Base-by-base conservation (phyloP, 75 land plant species). In the Pinus taeda region DNA sequence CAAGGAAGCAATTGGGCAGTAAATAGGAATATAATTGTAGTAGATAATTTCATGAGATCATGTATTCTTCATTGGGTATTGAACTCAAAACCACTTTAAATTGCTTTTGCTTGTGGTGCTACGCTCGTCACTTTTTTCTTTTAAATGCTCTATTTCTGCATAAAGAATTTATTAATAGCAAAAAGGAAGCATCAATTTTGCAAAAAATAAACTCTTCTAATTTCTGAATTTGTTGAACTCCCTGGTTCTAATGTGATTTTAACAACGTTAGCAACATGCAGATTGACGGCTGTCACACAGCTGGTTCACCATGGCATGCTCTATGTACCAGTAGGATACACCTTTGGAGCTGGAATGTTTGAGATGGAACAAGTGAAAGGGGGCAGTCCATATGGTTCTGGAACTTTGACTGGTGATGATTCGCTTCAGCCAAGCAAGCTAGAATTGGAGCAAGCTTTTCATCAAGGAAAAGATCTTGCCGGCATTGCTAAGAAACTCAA, bases 231-330 rank as follows among this genome's bases (percentile, higher is more conserved):
- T 33, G 33, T 33, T 33, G 33, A 33, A 33, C 33, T 33, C 33
- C 33, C 33, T 33, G 49, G 49, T 45, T 45, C 49, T 9, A 45
- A 45, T 45, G 49, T 45, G 49, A 45, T 45, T 45, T 45, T 45
- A 45, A 45, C 49, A 45, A 45, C 49, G 7, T 45, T 45, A 45
- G 49, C 49, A 45, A 6, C 7, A 45, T 82, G 81, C 92, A 95
- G 98, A 57, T 85, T 95, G 87, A 95, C 98, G 39, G 98, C 98
- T 57, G 87, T 95, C 20, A 95, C 98, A 8, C 98, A 95, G 75
- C 87, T 95, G 55, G 85, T 77, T 37, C 98, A 95, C 79, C 98
- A 95, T 78, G 98, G 98, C 20, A 87, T 95, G 93, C 82, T 95
- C 8, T 95, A 85, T 78, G 98, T 95, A 74, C 98, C 97, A 8